These are phyloP conservation scores for Zizania palustris DNA, from an alignment of 202 grass and related monocot species.

Conservation along the genomic window DNA sequence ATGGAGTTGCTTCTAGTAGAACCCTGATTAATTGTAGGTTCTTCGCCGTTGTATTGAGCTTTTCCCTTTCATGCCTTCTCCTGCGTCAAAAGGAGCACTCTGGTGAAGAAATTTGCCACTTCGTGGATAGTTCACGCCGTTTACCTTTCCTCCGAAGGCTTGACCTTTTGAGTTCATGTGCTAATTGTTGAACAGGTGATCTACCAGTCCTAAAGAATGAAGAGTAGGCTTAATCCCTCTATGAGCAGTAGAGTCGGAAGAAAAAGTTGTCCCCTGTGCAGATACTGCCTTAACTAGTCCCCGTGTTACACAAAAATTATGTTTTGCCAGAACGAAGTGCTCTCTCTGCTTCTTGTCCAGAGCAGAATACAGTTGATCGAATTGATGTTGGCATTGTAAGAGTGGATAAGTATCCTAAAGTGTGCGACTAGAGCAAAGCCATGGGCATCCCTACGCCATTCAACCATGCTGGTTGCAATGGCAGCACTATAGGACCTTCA, in stretches of 20 bases:
- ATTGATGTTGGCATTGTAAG: conserved; percentile 27
- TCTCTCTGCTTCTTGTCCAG: conserved; percentile 34
- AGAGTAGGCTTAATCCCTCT: background rate
- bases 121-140: conserved; percentile 25
- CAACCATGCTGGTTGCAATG: conserved; percentile 37
- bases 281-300: conserved; percentile 29
- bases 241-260: conserved; percentile 35
- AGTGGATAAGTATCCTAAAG: background rate
- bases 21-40: background rate
- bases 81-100: conserved; percentile 24
- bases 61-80: background rate
- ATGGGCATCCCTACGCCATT: conserved; percentile 61
- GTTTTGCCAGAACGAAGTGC: conserved; percentile 20
- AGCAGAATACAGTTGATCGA: conserved; percentile 33
- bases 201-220: background rate
- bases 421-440: conserved; percentile 6
- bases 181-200: conserved; percentile 43
- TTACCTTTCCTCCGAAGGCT: conserved; percentile 33
- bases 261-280: conserved; percentile 43
- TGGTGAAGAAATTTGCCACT: conserved; percentile 31
- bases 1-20: background rate
- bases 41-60: conserved; percentile 4
- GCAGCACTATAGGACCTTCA: conserved; percentile 39
- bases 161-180: conserved; percentile 40
- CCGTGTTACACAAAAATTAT: conserved; percentile 41